phyloP scores from a whole-genome alignment of 2,329 filamentous ascomycete species.

The Aureobasidium musti region DNA sequence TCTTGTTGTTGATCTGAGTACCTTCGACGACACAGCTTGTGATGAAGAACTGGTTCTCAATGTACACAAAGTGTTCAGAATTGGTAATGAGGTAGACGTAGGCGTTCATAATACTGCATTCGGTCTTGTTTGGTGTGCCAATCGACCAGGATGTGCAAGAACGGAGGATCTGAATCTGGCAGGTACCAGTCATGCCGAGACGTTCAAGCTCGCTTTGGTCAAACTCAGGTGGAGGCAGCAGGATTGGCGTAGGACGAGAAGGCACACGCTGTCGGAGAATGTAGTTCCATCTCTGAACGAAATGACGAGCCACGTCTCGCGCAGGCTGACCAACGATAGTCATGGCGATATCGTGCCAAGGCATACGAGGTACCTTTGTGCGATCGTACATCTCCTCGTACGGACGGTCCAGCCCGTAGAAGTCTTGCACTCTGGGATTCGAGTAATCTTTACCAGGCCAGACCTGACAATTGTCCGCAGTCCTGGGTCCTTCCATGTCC shows the following conservation, averaged over 20 bases:
- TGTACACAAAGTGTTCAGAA: conserved; percentile 96
- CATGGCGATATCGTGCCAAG: conserved; percentile 98
- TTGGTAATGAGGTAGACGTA: conserved; percentile 94
- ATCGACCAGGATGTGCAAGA: conserved; percentile 91
- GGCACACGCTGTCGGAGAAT: conserved; percentile 89
- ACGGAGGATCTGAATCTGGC: conserved; percentile 92
- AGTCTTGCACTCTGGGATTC: conserved; percentile 92
- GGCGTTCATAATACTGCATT: conserved; percentile 94
- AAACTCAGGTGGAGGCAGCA: conserved; percentile 91
- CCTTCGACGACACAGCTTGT: conserved; percentile 87
- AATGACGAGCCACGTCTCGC: conserved; percentile 89
- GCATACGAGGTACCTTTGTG: conserved; percentile 85
- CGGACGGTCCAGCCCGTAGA: conserved; percentile 87
- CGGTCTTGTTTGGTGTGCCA: conserved; percentile 77
- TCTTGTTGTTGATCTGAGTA: conserved; percentile 85
- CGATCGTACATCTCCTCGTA: conserved; percentile 99
- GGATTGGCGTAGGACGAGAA: conserved; percentile 87
- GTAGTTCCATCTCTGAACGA: conserved; percentile 98
- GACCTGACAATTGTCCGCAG: conserved; percentile 90
- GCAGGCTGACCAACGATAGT: conserved; percentile 96
- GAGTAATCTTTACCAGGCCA: conserved; percentile 99
- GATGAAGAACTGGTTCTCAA: conserved; percentile 99
- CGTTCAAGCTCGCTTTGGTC: conserved; percentile 81
- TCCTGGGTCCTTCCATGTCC: conserved; percentile 69
- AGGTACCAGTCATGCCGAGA: conserved; percentile 87